Percentiles rank a stretch among this genome's conserved stretches.
phyloP scores from a whole-genome alignment of 805 yeast genomes.

The Priceomyces fermenticarens region DNA sequence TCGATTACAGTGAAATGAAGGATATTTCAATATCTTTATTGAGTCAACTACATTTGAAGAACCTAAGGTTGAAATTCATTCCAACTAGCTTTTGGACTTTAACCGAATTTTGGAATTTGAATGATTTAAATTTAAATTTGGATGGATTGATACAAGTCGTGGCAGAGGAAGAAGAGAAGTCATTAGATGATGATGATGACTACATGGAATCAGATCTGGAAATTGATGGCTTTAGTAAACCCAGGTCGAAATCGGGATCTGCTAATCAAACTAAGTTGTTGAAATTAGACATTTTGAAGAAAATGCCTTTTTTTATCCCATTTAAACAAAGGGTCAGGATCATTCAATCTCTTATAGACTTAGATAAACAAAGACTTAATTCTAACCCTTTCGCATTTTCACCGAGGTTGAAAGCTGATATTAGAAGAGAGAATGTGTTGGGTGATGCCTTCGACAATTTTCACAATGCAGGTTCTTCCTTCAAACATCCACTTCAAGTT shows the following conservation, averaged over 20 bases:
- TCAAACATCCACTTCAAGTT: slow-evolving; percentile 62
- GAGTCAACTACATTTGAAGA: slow-evolving; percentile 63
- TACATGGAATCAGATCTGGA: slow-evolving; percentile 12
- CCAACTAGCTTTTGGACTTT: slow-evolving; percentile 57
- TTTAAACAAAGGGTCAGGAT: slow-evolving; percentile 72
- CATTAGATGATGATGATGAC: slow-evolving; percentile 10
- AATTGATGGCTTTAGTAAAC: slow-evolving; percentile 3
- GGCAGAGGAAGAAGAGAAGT: slow-evolving; percentile 42
- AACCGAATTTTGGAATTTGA: slow-evolving; percentile 51
- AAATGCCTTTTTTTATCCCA: slow-evolving; percentile 76
- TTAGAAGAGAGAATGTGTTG: slow-evolving; percentile 67
- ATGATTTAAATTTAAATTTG: slow-evolving; percentile 26
- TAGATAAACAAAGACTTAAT: slow-evolving; percentile 41
- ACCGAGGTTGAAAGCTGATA: slow-evolving; percentile 42
- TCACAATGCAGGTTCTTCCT: slow-evolving; percentile 46
- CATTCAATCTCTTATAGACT: slow-evolving; percentile 59
- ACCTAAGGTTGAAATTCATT: slow-evolving; percentile 57
- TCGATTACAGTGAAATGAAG: slow-evolving; percentile 16
- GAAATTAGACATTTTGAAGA: slow-evolving; percentile 51
- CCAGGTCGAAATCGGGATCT: slow-evolving; percentile 1
- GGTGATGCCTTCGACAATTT: slow-evolving; percentile 72
- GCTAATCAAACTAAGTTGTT: slow-evolving; percentile 12
- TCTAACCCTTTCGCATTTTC: slow-evolving; percentile 13
- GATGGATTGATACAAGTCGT: slow-evolving; percentile 34
- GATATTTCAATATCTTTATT: slow-evolving; percentile 48